A percentile compares a stretch with the other conserved stretches of the same genome.
Evolutionary conservation across 345 rosid genomes (phyloP).

Genomic region (Cardamine occulta): DNA sequence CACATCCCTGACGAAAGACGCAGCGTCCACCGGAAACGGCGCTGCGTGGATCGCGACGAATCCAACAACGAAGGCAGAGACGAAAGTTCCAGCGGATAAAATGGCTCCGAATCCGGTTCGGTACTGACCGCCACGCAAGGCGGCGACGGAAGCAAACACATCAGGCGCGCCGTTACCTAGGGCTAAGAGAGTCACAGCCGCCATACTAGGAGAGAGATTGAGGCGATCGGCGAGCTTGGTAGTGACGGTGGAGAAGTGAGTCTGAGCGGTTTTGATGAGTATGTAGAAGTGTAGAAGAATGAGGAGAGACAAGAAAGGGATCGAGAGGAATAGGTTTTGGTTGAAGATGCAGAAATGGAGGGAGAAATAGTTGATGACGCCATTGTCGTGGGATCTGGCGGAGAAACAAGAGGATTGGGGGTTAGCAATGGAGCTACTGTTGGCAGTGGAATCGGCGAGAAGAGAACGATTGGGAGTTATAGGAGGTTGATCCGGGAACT

Average conservation of each 20-base stretch:
- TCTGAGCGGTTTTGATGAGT: constrained; percentile 91
- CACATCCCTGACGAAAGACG: constrained; percentile 79
- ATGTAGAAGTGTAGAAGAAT: constrained; percentile 76
- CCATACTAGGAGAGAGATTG: constrained; percentile 88
- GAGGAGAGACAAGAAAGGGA: constrained; percentile 60
- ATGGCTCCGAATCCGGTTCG: constrained; percentile 94
- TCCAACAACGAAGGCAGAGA: constrained; percentile 91
- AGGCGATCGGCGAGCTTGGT: constrained; percentile 76
- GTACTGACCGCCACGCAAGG: constrained; percentile 79
- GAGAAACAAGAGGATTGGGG: constrained; percentile 42
- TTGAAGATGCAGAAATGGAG: constrained; percentile 70
- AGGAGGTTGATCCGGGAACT: not conserved
- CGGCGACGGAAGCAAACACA: constrained; percentile 84
- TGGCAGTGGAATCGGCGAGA: constrained; percentile 36
- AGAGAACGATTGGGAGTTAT: constrained; percentile 58
- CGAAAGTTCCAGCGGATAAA: constrained; percentile 88
- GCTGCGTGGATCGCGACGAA: constrained; percentile 91
- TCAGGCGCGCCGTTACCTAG: constrained; percentile 97
- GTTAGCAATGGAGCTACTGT: not conserved
- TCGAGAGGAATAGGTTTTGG: constrained; percentile 52
- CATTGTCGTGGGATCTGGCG: constrained; percentile 42
- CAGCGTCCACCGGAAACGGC: constrained; percentile 76
- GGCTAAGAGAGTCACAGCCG: constrained; percentile 89
- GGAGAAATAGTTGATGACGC: constrained; percentile 64
- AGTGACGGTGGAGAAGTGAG: constrained; percentile 91